Evolutionary conservation across 2,329 filamentous ascomycete species (phyloP), one percentile per base, ranked within the genome.

Genomic region (Pseudonectria foliicola): DNA sequence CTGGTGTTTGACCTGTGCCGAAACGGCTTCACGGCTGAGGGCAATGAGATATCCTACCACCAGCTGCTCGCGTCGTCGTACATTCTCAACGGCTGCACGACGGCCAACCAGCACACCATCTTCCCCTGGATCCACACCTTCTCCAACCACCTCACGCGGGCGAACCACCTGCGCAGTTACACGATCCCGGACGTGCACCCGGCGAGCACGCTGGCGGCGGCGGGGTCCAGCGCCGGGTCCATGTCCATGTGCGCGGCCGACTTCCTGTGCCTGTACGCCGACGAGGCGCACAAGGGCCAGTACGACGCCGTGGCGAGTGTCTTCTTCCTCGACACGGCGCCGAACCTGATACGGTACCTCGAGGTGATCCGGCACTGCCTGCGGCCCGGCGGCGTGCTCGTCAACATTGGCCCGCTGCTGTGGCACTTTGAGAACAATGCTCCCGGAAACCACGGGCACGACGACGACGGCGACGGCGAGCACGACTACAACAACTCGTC

Each of bases 261-360:
- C 57, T 98, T 98, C 53, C 75, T 93, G 37, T 82, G 87, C n/a
- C 61, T 89, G 1, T 98, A 98, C 57, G 73, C 71, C 16, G 70
- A 80, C 38, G 67, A 73, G 1, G 71, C 74, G 1, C 75, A 85
- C 48, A 60, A 63, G 7, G 71, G 70, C 1, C 52, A 60, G 0
- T 96, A 88, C 58, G 81, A 95, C 52, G 88, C 82, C 1, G 86
- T 96, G 2, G 80, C 85, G 0, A 86, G 84, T 3, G 85, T 95
- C 10, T 98, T 96, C 65, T 98, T 98, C 66, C 82, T 98, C 38
- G 93, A 98, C 58, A 98, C 92, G 2, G 92, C 92, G 3, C 89
- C 90, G 2, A 96, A 98, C 56, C 59, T 95, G 23, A 82, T 96
- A 35, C 77, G 83, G 3, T 98, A 98, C 55, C 76, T 98, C 24